Percentiles rank a stretch among this genome's conserved stretches.
phyloP scores from a whole-genome alignment of 2,329 filamentous ascomycete genomes.

The Trichophyton benhamiae region DNA sequence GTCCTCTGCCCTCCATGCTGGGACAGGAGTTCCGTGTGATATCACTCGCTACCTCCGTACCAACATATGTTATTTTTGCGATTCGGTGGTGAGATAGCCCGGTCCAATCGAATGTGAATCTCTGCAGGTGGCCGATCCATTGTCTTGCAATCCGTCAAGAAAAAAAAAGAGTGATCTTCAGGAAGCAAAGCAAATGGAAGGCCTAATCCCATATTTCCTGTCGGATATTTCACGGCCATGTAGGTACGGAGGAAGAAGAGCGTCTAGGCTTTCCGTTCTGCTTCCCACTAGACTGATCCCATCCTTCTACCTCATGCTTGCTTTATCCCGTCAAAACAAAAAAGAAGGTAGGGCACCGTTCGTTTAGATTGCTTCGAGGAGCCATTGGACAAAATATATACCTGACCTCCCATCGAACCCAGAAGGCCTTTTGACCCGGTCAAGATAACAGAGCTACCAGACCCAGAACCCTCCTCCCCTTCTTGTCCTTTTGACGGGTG shows the following conservation, averaged over 20 bases:
- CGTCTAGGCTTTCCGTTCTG: not conserved
- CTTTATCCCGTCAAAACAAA: not conserved
- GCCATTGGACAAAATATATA: slow-evolving; percentile 1
- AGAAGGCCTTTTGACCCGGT: not conserved
- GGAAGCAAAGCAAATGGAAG: not conserved
- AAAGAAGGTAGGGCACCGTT: not conserved
- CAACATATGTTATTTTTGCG: slow-evolving; percentile 7
- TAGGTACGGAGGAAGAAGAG: not conserved
- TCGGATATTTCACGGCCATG: not conserved
- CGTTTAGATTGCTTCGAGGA: not conserved
- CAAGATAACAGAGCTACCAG: not conserved
- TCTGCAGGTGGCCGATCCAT: slow-evolving; percentile 18
- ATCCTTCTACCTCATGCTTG: not conserved
- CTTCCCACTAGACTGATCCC: not conserved
- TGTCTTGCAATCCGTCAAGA: not conserved
- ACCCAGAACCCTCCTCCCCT: not conserved
- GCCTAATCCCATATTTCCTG: not conserved
- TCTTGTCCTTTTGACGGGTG: not conserved
- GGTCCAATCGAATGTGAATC: slow-evolving; percentile 17
- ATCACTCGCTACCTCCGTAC: slow-evolving; percentile 11
- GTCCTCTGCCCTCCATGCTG: not conserved
- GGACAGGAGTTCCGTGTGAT: slow-evolving; percentile 12
- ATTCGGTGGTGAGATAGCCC: slow-evolving; percentile 21
- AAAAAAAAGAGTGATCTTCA: not conserved
- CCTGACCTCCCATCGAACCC: not conserved